phyloP scores from a whole-genome alignment of 2,329 filamentous ascomycete genomes.

The Aspergillus intermedius region DNA sequence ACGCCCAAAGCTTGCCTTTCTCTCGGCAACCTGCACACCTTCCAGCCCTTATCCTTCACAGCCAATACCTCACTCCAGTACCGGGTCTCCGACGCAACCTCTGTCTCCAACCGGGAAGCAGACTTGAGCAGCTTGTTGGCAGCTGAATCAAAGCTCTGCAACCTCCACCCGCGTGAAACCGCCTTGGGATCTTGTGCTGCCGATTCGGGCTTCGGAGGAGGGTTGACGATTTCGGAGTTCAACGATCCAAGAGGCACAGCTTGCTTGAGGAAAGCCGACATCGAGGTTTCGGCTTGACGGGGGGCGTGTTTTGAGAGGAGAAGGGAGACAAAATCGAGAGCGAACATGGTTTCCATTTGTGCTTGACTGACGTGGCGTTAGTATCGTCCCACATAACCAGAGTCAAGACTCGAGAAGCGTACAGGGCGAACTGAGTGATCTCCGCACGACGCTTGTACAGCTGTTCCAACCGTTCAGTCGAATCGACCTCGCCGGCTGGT shows the following conservation, averaged over 20 bases:
- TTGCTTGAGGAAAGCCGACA: constrained; percentile 65
- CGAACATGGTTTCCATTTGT: constrained; percentile 50
- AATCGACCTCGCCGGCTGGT: constrained; percentile 25
- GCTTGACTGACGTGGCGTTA: constrained; percentile 27
- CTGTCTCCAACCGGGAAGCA: constrained; percentile 64
- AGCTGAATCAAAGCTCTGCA: constrained; percentile 68
- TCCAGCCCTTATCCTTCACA: constrained; percentile 80
- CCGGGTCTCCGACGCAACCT: constrained; percentile 70
- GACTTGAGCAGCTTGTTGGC: constrained; percentile 68
- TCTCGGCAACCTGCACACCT: constrained; percentile 67
- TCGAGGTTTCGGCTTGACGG: constrained; percentile 59
- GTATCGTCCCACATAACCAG: too few relatives aligned
- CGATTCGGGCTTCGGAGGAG: constrained; percentile 53
- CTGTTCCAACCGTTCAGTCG: constrained; percentile 34
- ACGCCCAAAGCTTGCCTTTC: constrained; percentile 73
- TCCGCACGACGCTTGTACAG: constrained; percentile 41
- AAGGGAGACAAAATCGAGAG: constrained; percentile 76
- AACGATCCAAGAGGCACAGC: constrained; percentile 68
- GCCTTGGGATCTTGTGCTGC: constrained; percentile 49
- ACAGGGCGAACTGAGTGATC: constrained; percentile 40
- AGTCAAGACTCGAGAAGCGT: constrained; percentile 7
- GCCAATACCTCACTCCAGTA: constrained; percentile 86
- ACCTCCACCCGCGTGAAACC: constrained; percentile 63
- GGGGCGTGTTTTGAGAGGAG: constrained; percentile 77
- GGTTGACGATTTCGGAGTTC: constrained; percentile 58